Percentiles rank a stretch among this genome's conserved stretches.
Evolutionary conservation across 1,284 basidiomycete genomes (phyloP).

Genomic region (Ceratobasidium sp.): DNA sequence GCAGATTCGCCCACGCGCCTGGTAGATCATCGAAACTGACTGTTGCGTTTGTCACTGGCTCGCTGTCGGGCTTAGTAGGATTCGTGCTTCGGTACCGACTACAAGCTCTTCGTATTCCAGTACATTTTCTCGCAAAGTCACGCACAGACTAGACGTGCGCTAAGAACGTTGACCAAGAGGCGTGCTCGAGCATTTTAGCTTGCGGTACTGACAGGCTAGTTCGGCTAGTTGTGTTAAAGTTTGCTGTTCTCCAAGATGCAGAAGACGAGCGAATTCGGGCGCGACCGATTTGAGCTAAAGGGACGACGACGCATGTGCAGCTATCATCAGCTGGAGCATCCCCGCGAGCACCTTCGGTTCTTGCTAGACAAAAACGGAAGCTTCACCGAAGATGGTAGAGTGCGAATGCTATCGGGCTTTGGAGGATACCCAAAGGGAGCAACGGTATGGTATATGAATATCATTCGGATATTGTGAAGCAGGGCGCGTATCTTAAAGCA

Average conservation of each 20-base stretch:
- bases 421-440: too few species aligned
- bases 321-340: conserved; percentile 78
- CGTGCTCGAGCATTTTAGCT: conserved; percentile 67
- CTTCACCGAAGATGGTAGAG: too few species aligned
- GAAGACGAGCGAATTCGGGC: conserved; percentile 74
- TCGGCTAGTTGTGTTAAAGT: conserved; percentile 79
- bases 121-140: conserved; percentile 77
- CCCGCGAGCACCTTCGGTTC: conserved; percentile 78
- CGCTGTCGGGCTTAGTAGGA: conserved; percentile 75
- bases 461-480: too few species aligned
- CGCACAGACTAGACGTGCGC: conserved; percentile 81
- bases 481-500: too few species aligned
- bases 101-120: conserved; percentile 85
- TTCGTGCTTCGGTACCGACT: conserved; percentile 81
- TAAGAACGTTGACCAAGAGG: conserved; percentile 63
- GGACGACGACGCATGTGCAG: conserved; percentile 85
- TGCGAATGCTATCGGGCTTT: too few species aligned
- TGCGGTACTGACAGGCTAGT: conserved; percentile 78
- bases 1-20: conserved; percentile 79
- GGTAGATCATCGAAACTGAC: conserved; percentile 78
- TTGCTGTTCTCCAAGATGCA: conserved; percentile 88
- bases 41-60: conserved; percentile 77
- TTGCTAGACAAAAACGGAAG: too few species aligned
- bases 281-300: conserved; percentile 69
- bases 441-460: too few species aligned